phyloP scores from a whole-genome alignment of 306 rosid genomes.

The Cucurbita moschata region DNA sequence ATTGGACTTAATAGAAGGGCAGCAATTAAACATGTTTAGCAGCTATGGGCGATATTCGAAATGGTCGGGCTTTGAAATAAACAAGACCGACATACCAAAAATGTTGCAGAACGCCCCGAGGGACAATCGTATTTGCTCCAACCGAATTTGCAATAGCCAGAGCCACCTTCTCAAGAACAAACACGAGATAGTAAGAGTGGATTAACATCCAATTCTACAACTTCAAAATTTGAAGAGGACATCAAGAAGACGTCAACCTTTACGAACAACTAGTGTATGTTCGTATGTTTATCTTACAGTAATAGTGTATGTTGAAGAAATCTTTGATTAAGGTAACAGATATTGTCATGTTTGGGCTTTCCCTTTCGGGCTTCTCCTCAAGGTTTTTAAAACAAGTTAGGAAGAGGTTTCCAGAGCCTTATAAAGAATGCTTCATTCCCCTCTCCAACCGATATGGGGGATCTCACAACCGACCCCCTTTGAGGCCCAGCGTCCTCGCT shows the following conservation, averaged over 20 bases:
- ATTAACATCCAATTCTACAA: neutral
- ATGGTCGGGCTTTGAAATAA: neutral
- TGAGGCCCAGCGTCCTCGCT: too few relatives aligned
- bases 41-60: neutral
- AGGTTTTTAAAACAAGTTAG: too few relatives aligned
- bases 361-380: too few relatives aligned
- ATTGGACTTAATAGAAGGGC: neutral
- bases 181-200: neutral
- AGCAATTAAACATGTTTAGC: neutral
- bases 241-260: too few relatives aligned
- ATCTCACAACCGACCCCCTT: too few relatives aligned
- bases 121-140: conserved; percentile 64
- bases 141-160: conserved; percentile 93
- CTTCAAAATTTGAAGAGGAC: neutral
- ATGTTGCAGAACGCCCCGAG: conserved; percentile 58
- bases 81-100: conserved; percentile 38
- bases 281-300: neutral
- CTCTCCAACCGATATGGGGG: too few relatives aligned
- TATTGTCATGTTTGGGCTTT: too few relatives aligned
- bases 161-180: conserved; percentile 47
- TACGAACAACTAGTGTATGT: neutral
- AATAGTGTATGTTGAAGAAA: neutral
- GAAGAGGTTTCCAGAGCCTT: too few relatives aligned
- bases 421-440: too few relatives aligned
- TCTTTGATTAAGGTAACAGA: neutral